Percentiles rank a stretch among this genome's conserved stretches.
Evolutionary conservation across 2,329 filamentous ascomycete genomes (phyloP).

Genomic region (Parascedosporium putredinis): DNA sequence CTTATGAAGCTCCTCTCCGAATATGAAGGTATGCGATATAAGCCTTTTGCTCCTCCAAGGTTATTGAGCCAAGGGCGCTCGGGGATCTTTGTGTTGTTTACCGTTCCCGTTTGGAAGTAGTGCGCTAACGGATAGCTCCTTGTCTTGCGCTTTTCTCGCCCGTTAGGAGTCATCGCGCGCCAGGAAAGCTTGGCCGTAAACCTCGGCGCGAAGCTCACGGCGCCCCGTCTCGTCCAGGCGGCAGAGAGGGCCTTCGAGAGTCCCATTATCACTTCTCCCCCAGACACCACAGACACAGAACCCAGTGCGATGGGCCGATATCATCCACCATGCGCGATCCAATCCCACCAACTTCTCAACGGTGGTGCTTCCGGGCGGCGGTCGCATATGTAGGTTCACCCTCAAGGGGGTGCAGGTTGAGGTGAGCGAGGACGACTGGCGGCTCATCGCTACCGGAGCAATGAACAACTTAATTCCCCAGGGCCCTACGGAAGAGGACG

Average conservation of each 20-base stretch:
- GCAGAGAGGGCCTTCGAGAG: conserved; percentile 82
- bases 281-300: conserved; percentile 46
- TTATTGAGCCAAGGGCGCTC: too few species aligned
- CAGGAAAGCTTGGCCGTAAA: conserved; percentile 82
- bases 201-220: conserved; percentile 71
- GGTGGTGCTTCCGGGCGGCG: conserved; percentile 56
- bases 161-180: conserved; percentile 61
- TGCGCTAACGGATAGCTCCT: too few species aligned
- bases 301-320: conserved; percentile 68
- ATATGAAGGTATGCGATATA: conserved; percentile 51
- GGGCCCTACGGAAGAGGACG: conserved; percentile 74
- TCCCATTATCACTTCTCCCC: conserved; percentile 49
- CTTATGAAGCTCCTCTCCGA: conserved; percentile 63
- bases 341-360: conserved; percentile 71
- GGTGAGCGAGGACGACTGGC: conserved; percentile 80
- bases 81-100: too few species aligned
- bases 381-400: conserved; percentile 68
- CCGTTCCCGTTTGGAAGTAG: neutral
- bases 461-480: conserved; percentile 69
- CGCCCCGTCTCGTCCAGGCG: conserved; percentile 72
- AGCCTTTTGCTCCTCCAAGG: too few species aligned
- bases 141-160: neutral
- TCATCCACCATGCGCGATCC: conserved; percentile 72
- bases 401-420: conserved; percentile 74
- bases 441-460: conserved; percentile 72